Percentiles rank a stretch among this genome's conserved stretches.
phyloP scores from a whole-genome alignment of 371 early-diverging fungal genomes.

The Lichtheimia ramosa region DNA sequence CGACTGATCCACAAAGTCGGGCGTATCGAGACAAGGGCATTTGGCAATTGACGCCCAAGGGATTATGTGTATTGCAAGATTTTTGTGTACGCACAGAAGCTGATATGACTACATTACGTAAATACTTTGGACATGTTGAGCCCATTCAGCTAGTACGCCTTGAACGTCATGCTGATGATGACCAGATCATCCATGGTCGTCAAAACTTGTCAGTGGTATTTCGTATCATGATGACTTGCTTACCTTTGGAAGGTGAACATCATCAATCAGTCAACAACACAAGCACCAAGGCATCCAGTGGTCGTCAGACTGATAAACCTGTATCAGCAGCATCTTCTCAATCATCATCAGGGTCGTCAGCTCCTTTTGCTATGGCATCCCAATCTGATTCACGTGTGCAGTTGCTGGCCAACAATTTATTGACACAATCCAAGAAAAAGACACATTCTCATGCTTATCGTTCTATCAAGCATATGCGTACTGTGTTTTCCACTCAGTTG shows the following conservation, averaged over 20 bases:
- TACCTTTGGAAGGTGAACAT: constrained; percentile 41
- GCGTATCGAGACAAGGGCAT: constrained; percentile 55
- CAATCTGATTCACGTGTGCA: constrained; percentile 37
- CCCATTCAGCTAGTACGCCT: constrained; percentile 40
- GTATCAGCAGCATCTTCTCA: constrained; percentile 12
- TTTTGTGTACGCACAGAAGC: constrained; percentile 49
- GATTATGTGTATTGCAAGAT: constrained; percentile 57
- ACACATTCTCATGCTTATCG: not conserved
- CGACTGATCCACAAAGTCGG: constrained; percentile 50
- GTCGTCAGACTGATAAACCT: not conserved
- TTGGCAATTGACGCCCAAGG: constrained; percentile 62
- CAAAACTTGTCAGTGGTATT: constrained; percentile 32
- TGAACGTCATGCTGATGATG: constrained; percentile 46
- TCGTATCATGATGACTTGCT: constrained; percentile 41
- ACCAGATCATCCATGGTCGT: constrained; percentile 33
- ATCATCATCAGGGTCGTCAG: constrained; percentile 16
- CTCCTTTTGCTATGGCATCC: constrained; percentile 25
- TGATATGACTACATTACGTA: constrained; percentile 26
- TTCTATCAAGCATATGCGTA: constrained; percentile 22
- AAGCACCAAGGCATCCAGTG: constrained; percentile 11
- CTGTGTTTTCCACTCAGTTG: constrained; percentile 43
- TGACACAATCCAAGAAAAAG: constrained; percentile 31
- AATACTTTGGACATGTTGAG: constrained; percentile 38
- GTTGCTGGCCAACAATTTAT: constrained; percentile 36
- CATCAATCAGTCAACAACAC: constrained; percentile 3